Evolutionary conservation across 1,284 basidiomycete species (phyloP).

Genomic region (Tilletia horrida): DNA sequence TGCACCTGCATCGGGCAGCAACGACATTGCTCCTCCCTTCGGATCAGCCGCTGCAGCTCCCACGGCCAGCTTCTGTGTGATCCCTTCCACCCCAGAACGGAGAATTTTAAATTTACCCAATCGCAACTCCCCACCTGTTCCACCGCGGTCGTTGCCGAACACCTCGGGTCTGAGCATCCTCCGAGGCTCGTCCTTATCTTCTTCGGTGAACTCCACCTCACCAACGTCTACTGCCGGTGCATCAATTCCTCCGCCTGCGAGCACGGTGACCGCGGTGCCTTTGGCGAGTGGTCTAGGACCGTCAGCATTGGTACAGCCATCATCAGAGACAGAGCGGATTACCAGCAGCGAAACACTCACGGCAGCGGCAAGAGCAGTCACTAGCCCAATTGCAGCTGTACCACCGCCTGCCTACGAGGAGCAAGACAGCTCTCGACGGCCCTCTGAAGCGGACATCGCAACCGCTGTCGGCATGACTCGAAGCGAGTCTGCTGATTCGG

Average conservation of each 20-base stretch:
- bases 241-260: neutral
- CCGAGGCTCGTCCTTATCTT: neutral
- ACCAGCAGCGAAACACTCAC: too few relatives aligned
- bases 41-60: neutral
- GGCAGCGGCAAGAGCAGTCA: too few relatives aligned
- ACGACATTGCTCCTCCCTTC: neutral
- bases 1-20: too few relatives aligned
- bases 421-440: slow-evolving; percentile 4
- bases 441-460: neutral
- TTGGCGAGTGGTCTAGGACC: neutral
- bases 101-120: slow-evolving; percentile 3
- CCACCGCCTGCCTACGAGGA: slow-evolving; percentile 14
- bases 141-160: slow-evolving; percentile 5
- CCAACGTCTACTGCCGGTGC: neutral
- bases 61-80: neutral
- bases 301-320: too few relatives aligned
- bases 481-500: neutral
- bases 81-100: slow-evolving; percentile 5
- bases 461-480: neutral
- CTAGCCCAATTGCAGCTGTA: neutral
- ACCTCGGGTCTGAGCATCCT: neutral
- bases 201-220: neutral
- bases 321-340: too few relatives aligned
- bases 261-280: neutral
- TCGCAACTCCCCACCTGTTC: slow-evolving; percentile 8